These are phyloP conservation scores for Ceratorhiza oryzae-sativae DNA, from an alignment of 1,284 basidiomycete genomes.

Conservation along the genomic window DNA sequence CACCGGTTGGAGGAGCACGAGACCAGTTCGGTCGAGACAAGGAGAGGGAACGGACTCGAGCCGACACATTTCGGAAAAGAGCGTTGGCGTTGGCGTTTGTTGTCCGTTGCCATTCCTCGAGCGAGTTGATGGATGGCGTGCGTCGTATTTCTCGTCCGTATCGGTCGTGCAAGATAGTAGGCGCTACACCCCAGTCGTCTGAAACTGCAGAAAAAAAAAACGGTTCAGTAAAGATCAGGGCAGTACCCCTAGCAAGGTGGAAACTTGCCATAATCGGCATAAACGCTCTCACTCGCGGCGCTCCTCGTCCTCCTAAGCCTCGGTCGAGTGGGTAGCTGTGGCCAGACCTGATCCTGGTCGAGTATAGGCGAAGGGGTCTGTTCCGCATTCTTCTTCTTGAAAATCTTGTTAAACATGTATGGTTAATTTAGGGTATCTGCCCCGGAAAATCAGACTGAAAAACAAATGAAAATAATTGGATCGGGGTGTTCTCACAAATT, in stretches of 20 bases:
- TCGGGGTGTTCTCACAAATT: not conserved
- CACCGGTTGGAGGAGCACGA: conserved; percentile 8
- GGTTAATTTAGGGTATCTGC: not conserved
- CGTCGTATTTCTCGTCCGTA: conserved; percentile 11
- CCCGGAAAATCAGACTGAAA: not conserved
- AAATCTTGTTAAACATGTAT: conserved; percentile 20
- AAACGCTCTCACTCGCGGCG: conserved; percentile 34
- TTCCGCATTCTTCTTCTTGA: conserved; percentile 1
- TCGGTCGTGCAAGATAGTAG: conserved; percentile 28
- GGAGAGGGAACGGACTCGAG: conserved; percentile 10
- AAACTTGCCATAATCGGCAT: conserved; percentile 26
- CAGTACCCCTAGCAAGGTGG: not conserved
- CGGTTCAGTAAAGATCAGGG: no score
- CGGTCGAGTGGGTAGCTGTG: conserved; percentile 4
- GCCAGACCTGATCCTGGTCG: conserved; percentile 4
- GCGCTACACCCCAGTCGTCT: conserved; percentile 37
- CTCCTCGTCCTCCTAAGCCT: conserved; percentile 26
- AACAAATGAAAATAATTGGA: conserved; percentile 1
- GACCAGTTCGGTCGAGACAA: conserved; percentile 22
- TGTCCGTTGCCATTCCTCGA: conserved; percentile 33
- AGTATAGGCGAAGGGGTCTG: not conserved
- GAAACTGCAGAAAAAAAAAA: conserved; percentile 2
- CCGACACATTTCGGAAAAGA: not conserved
- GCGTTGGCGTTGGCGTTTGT: not conserved
- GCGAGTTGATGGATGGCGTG: not conserved